Conservation (phyloP, 2,329 filamentous ascomycete species). For the Amauroascus niger region DNA sequence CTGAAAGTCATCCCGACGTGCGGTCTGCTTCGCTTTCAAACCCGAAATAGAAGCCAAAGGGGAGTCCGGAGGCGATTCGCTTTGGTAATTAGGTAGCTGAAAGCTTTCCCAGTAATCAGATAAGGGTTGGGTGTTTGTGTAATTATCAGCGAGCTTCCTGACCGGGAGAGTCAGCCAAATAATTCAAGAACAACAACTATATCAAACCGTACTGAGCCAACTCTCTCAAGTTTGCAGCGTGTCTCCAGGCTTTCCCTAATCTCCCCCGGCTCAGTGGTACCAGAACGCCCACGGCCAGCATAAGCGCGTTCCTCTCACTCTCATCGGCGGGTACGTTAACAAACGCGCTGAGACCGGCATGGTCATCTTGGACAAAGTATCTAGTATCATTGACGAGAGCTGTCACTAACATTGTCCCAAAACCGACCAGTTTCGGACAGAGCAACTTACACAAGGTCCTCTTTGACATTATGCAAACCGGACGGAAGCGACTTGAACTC, state of each 20-base stretch:
- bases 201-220: conserved; percentile 53
- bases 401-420: not conserved
- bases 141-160: conserved; percentile 53
- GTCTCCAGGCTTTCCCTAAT: conserved; percentile 79
- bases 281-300: conserved; percentile 83
- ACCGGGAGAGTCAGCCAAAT: conserved; percentile 1
- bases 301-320: conserved; percentile 73
- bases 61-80: conserved; percentile 35
- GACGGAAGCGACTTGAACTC: conserved; percentile 96
- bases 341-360: conserved; percentile 87
- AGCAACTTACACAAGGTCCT: conserved; percentile 58
- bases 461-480: conserved; percentile 75
- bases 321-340: conserved; percentile 72
- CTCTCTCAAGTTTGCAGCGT: conserved; percentile 64
- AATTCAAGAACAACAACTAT: not conserved
- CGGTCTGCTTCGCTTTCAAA: conserved; percentile 41
- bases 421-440: not conserved
- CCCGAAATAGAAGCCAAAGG: conserved; percentile 45
- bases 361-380: conserved; percentile 80
- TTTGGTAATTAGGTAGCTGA: conserved; percentile 31
- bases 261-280: conserved; percentile 78
- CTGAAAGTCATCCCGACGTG: conserved; percentile 40
- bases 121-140: conserved; percentile 53
- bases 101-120: conserved; percentile 67
- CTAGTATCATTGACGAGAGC: conserved; percentile 36